Base-by-base conservation (phyloP, 106 monocot genomes). In the Dendrobium catenatum region DNA sequence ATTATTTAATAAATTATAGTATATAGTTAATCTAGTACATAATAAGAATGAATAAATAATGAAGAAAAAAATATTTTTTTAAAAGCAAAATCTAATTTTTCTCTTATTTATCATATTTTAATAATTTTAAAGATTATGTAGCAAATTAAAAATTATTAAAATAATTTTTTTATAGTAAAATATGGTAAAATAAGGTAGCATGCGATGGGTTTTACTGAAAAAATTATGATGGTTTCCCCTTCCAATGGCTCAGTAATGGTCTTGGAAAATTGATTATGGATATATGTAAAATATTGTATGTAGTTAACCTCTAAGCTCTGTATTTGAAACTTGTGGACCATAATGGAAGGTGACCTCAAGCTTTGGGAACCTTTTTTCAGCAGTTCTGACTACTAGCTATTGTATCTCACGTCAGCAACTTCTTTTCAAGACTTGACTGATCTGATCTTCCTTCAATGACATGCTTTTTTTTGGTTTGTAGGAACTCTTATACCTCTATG, bases 401-500 rank as follows among this genome's bases (percentile, higher is more conserved):
- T 31, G 31, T 26, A 29, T 67, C 7, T 68, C 68, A 68, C 2
- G 13, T 37, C 70, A 37, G 74, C 4, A 74, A 44, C 9, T 74
- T 74, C 20, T 44, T 74, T 19, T 44, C 19, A 74, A 22, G 1
- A 0, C 37, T 0, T 27, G 13, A 15, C 27, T 72, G 72, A 72
- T 13, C 51, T 51, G 51, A 15, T 51, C 51, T 51, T 51, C 51
- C 16, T 40, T 72, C 13, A 74, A 19, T 76, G 49, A 76, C 76
- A 16, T 76, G 76, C 2, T 37, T 78, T 79, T 73, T 74, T 7
- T 4, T 51, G 18, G 24, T 78, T 51, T 80, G 79, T 76, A 97
- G 97, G 97, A 98, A 86, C 83, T 98, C 49, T 75, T 98, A 51
- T 98, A 98, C 82, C 87, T 98, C 11, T 98, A 98, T 87, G 98